Percentiles rank a stretch among this genome's conserved stretches.
Evolutionary conservation across 2,329 filamentous ascomycete species (phyloP).

Genomic region (Chrysoporthe deuterocubensis): DNA sequence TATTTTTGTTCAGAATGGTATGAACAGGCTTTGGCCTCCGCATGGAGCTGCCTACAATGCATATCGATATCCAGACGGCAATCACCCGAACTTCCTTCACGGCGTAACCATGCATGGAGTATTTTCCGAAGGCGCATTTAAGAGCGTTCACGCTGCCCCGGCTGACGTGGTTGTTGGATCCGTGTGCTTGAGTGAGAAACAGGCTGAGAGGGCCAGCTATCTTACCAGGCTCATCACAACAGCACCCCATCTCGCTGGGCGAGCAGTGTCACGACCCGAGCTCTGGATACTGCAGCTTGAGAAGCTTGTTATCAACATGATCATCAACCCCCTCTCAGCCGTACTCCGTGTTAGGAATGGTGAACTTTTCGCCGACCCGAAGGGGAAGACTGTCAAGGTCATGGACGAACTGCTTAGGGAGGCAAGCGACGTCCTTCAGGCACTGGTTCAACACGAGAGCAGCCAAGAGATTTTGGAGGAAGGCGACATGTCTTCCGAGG

Average conservation of each 20-base stretch:
- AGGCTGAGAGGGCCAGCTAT: slow-evolving; percentile 35
- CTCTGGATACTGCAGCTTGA: slow-evolving; percentile 73
- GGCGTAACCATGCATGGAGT: slow-evolving; percentile 66
- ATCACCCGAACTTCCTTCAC: slow-evolving; percentile 70
- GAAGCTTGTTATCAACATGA: slow-evolving; percentile 79
- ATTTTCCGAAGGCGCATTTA: slow-evolving; percentile 53
- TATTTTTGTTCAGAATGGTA: slow-evolving; percentile 86
- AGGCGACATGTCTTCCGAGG: slow-evolving; percentile 20
- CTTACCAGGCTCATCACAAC: slow-evolving; percentile 47
- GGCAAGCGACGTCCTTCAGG: slow-evolving; percentile 71
- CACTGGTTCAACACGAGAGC: slow-evolving; percentile 65
- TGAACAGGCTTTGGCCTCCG: slow-evolving; percentile 69
- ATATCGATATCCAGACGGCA: slow-evolving; percentile 43
- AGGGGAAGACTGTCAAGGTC: slow-evolving; percentile 55
- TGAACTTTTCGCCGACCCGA: slow-evolving; percentile 66
- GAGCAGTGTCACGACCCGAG: slow-evolving; percentile 44
- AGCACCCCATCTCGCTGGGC: slow-evolving; percentile 49
- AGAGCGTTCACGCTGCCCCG: slow-evolving; percentile 55
- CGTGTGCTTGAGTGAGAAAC: slow-evolving; percentile 41
- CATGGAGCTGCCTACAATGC: slow-evolving; percentile 48
- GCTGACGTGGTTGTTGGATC: slow-evolving; percentile 54
- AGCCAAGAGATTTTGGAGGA: slow-evolving; percentile 43
- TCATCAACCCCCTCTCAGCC: slow-evolving; percentile 85
- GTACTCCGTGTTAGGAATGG: slow-evolving; percentile 80
- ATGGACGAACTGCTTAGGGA: slow-evolving; percentile 76